These are phyloP conservation scores for Tremella fuciformis DNA, from an alignment of 768 basidiomycete species.

Conservation along the genomic window DNA sequence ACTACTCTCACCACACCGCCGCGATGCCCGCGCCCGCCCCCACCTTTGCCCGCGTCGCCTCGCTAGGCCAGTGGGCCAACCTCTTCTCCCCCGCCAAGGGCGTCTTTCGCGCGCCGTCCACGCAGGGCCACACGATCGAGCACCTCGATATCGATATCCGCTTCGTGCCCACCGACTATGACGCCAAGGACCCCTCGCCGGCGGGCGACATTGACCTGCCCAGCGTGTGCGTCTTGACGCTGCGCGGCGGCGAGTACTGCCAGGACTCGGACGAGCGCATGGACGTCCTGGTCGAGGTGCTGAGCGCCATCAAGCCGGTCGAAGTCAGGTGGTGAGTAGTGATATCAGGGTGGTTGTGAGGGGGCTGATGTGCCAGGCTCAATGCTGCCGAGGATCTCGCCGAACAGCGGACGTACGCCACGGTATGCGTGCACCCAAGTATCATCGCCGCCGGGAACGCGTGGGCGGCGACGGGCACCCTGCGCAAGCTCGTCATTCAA, in stretches of 20 bases:
- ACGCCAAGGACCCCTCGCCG: not conserved
- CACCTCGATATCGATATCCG: conserved; percentile 47
- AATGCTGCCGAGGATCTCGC: conserved; percentile 30
- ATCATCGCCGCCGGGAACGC: conserved; percentile 40
- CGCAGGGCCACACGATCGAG: conserved; percentile 33
- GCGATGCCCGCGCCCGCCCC: conserved; percentile 16
- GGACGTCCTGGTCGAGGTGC: conserved; percentile 35
- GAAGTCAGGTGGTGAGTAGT: conserved; percentile 41
- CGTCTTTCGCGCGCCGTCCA: conserved; percentile 30
- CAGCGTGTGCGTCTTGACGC: conserved; percentile 26
- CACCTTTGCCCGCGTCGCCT: conserved; percentile 30
- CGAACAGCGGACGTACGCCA: conserved; percentile 41
- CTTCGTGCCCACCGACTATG: conserved; percentile 24
- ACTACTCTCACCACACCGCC: too few relatives aligned
- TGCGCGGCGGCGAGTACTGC: conserved; percentile 42
- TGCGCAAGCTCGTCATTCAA: conserved; percentile 39
- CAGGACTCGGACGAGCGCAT: conserved; percentile 41
- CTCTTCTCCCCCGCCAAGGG: conserved; percentile 39
- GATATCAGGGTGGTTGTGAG: not conserved
- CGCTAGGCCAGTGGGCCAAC: conserved; percentile 34
- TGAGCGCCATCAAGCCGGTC: conserved; percentile 33
- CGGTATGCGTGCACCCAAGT: conserved; percentile 40
- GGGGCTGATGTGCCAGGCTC: conserved; percentile 26
- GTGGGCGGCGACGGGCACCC: conserved; percentile 28
- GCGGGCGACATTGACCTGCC: conserved; percentile 26